Conservation (phyloP, 1,284 basidiomycete species). For the Abortiporus biennis region DNA sequence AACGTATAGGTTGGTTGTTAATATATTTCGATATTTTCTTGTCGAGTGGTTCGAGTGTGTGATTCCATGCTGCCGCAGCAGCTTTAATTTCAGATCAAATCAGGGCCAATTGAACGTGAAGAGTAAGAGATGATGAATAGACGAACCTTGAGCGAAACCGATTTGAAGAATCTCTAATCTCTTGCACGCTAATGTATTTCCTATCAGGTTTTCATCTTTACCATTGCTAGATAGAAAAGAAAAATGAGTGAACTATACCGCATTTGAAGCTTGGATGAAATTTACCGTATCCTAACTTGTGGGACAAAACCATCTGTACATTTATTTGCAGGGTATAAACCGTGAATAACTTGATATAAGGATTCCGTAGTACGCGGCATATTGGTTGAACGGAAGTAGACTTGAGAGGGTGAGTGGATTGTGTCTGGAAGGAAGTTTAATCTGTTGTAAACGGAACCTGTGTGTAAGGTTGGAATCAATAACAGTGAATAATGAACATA, state of each 20-base stretch:
- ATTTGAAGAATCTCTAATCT: constrained; percentile 56
- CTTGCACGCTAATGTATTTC: constrained; percentile 63
- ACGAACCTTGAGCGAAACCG: constrained; percentile 55
- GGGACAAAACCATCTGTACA: constrained; percentile 41
- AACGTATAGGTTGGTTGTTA: constrained; percentile 60
- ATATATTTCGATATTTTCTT: constrained; percentile 63
- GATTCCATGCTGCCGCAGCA: constrained; percentile 63
- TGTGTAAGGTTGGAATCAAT: neutral
- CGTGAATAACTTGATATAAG: constrained; percentile 67
- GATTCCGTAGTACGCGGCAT: constrained; percentile 76
- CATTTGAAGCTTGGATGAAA: neutral
- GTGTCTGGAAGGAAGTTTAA: constrained; percentile 58
- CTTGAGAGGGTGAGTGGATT: constrained; percentile 38
- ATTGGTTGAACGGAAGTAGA: constrained; percentile 73
- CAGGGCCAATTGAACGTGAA: too few relatives aligned
- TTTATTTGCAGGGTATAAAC: constrained; percentile 57
- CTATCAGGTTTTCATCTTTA: constrained; percentile 69
- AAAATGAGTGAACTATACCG: neutral
- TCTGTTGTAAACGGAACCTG: constrained; percentile 27
- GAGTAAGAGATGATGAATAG: too few relatives aligned
- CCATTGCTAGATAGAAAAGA: constrained; percentile 41
- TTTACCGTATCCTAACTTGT: constrained; percentile 51
- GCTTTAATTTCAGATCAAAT: constrained; percentile 30
- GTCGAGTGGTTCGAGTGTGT: constrained; percentile 59
- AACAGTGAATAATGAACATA: constrained; percentile 23